Base-by-base conservation (phyloP, 805 yeast species). In the Soucietia sequanensis region DNA sequence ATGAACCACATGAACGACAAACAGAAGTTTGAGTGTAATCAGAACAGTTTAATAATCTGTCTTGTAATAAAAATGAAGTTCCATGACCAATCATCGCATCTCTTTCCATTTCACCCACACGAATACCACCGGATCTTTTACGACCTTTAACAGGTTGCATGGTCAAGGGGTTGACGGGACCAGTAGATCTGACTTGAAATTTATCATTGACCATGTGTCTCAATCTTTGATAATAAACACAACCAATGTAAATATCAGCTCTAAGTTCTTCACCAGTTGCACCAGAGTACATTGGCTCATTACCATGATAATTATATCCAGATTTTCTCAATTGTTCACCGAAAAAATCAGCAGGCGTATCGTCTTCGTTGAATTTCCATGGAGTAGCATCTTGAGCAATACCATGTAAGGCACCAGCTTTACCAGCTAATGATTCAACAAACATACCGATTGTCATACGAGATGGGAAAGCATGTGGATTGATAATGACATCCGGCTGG, bases 391-490 rank as follows among this genome's bases (percentile, higher is more conserved):
- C 98, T 54, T 91, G 98, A 1, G 98, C 95, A 57, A 90, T 82
- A 54, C 99, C 99, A 50, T 93, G 99, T 52, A 93, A 68, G 5
- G 96, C 96, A 60, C 99, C 99, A 4, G 98, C 93, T 64, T 93
- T 93, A 56, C 99, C 99, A n/a, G 99, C 98, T 38, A 93, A 66
- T 35, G 95, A 84, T 66, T 93, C 99, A 31, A 93, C 97, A 66
- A 93, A 93, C 98, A 93, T 93, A 71, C 99, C 99, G 64, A 93
- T 91, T 9, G 99, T 93, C 99, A 93, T 93, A 73, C 99, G 93
- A 31, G 98, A 91, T 50, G 99, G 99, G 91, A 91, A 93, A 47
- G 98, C 99, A 62, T 91, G 99, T 3, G 99, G 99, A 61, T 93
- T 93, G 56, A 93, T 93, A 56, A 93, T 93, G 49, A 93, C 84